Evolutionary conservation across 495 filamentous ascomycete genomes (phyloP).

Genomic region (Penicillium macrosclerotiorum): DNA sequence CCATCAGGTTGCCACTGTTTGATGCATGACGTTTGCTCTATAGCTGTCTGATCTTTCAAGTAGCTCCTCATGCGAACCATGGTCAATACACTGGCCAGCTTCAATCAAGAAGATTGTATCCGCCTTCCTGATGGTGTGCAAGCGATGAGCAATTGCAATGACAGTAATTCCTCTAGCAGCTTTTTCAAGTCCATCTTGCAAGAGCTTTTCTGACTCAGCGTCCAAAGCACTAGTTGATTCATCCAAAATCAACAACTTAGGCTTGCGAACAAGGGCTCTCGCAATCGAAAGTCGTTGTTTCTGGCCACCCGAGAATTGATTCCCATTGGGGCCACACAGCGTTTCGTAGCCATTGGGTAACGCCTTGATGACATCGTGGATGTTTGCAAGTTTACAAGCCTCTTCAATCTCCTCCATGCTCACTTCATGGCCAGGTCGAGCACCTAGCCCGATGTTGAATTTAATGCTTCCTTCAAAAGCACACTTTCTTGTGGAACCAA

Average conservation of each 20-base stretch:
- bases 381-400: constrained; percentile 56
- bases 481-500: constrained; percentile 55
- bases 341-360: constrained; percentile 65
- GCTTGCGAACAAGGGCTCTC: constrained; percentile 69
- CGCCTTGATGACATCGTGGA: constrained; percentile 55
- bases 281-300: constrained; percentile 75
- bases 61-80: constrained; percentile 67
- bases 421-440: constrained; percentile 36
- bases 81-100: constrained; percentile 61
- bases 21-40: constrained; percentile 51
- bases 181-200: constrained; percentile 67
- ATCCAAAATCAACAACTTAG: constrained; percentile 69
- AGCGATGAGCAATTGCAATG: constrained; percentile 74
- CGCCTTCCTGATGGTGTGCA: constrained; percentile 72
- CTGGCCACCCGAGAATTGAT: constrained; percentile 70
- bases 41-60: constrained; percentile 58
- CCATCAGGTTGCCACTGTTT: constrained; percentile 33
- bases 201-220: constrained; percentile 65
- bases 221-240: constrained; percentile 79
- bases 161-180: constrained; percentile 71
- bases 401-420: constrained; percentile 51
- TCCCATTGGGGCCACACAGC: constrained; percentile 60
- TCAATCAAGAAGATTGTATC: constrained; percentile 77
- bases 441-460: constrained; percentile 55
- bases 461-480: constrained; percentile 54